Conservation (phyloP, 495 filamentous ascomycete genomes). For the Oleoguttula mirabilis region DNA sequence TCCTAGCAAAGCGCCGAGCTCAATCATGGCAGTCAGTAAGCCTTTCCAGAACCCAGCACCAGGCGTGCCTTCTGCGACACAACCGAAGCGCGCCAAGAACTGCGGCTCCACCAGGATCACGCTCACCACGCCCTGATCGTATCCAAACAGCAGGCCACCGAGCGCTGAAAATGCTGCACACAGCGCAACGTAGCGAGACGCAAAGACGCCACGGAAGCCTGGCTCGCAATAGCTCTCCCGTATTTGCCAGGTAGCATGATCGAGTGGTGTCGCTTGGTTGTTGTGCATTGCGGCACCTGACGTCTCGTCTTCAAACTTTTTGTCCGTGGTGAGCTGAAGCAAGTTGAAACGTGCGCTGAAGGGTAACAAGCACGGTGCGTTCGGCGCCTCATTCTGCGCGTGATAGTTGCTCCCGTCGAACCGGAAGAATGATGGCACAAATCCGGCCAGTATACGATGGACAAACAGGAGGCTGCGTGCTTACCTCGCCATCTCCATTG, state of each 20-base stretch:
- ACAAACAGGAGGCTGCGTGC: not conserved
- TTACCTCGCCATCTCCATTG: not conserved
- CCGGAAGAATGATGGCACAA: no score
- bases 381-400: no score
- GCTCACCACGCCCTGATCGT: slow-evolving; percentile 45
- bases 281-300: no score
- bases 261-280: no score
- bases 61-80: slow-evolving; percentile 32
- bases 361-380: no score
- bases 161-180: slow-evolving; percentile 45
- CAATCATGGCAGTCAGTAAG: slow-evolving; percentile 49
- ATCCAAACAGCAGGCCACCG: slow-evolving; percentile 46
- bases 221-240: not conserved
- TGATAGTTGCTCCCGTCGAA: no score
- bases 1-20: slow-evolving; percentile 41
- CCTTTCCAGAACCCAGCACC: slow-evolving; percentile 48
- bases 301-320: no score
- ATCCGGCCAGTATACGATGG: no score
- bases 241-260: no score
- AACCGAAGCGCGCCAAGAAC: slow-evolving; percentile 40
- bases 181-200: slow-evolving; percentile 28
- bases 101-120: slow-evolving; percentile 48
- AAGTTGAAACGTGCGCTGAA: no score
- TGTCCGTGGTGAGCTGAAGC: no score
- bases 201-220: not conserved